A percentile compares a stretch with the other conserved stretches of the same genome.
phyloP scores from a whole-genome alignment of 768 basidiomycete species.

The Tricholoma matsutake region DNA sequence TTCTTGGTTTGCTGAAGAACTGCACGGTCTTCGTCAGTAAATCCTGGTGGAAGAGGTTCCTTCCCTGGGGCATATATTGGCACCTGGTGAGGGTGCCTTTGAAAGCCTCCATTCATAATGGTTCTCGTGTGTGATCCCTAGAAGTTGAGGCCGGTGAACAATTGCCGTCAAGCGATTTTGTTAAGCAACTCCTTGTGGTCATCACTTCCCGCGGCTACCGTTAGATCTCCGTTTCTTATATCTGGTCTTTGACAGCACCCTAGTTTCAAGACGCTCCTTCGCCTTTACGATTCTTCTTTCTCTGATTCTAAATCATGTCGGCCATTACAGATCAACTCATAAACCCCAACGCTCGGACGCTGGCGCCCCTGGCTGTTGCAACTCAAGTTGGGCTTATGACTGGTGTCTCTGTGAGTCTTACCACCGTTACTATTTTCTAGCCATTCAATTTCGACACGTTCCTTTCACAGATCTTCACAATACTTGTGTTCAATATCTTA shows the following conservation, averaged over 20 bases:
- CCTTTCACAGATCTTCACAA: constrained; percentile 50
- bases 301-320: constrained; percentile 26
- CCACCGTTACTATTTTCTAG: background rate
- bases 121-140: background rate
- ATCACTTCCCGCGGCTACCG: too few species aligned
- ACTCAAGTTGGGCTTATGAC: constrained; percentile 77
- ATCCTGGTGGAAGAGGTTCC: constrained; percentile 83
- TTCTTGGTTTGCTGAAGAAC: constrained; percentile 68
- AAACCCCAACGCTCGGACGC: constrained; percentile 52
- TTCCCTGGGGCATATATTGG: constrained; percentile 84
- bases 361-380: constrained; percentile 77
- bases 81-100: constrained; percentile 43
- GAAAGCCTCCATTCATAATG: constrained; percentile 14
- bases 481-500: constrained; percentile 75
- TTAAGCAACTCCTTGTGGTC: too few species aligned
- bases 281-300: constrained; percentile 5
- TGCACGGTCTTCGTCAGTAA: constrained; percentile 75
- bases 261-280: constrained; percentile 8
- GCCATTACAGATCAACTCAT: constrained; percentile 36
- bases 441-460: constrained; percentile 6
- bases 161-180: background rate
- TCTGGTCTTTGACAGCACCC: constrained; percentile 4
- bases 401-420: constrained; percentile 59
- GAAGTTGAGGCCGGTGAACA: constrained; percentile 6
- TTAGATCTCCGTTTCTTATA: background rate